Conservation (phyloP, 116 monocot species). For the Dioscorea cayenensis region DNA sequence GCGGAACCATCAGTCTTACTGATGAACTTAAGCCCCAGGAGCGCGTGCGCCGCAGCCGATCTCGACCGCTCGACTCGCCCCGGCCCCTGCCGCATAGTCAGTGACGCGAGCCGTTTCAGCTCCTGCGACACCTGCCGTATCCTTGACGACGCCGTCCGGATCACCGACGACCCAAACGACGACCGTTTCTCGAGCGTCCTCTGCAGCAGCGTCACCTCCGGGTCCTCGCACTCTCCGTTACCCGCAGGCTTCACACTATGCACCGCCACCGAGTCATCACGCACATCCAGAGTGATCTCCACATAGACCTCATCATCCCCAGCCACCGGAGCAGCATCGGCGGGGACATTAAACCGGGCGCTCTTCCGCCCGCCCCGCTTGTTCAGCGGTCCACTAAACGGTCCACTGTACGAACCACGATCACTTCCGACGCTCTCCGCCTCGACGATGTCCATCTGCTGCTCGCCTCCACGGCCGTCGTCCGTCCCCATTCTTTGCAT, state of each 20-base stretch:
- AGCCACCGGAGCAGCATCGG: not conserved
- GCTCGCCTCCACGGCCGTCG: not conserved
- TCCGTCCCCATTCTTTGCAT: not conserved
- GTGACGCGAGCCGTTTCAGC: constrained; percentile 62
- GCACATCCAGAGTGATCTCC: constrained; percentile 91
- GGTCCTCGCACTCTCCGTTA: constrained; percentile 30
- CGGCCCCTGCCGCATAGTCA: constrained; percentile 18
- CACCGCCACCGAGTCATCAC: constrained; percentile 74
- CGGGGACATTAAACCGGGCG: constrained; percentile 68
- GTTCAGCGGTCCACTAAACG: constrained; percentile 20
- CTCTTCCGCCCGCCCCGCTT: constrained; percentile 56
- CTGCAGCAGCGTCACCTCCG: constrained; percentile 59
- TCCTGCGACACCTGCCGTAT: constrained; percentile 78
- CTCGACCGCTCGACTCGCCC: constrained; percentile 48
- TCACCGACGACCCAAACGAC: constrained; percentile 38
- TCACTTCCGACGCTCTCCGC: constrained; percentile 26
- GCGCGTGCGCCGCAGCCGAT: constrained; percentile 63
- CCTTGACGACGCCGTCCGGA: constrained; percentile 53
- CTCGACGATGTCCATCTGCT: constrained; percentile 14
- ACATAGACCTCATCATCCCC: constrained; percentile 59
- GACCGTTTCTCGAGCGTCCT: constrained; percentile 49
- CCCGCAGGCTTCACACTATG: constrained; percentile 77
- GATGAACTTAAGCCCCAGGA: constrained; percentile 86
- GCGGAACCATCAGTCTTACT: constrained; percentile 44
- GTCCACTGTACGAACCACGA: constrained; percentile 35